Conservation (phyloP, 1,284 basidiomycete species). For the Papiliotrema nemorosa region DNA sequence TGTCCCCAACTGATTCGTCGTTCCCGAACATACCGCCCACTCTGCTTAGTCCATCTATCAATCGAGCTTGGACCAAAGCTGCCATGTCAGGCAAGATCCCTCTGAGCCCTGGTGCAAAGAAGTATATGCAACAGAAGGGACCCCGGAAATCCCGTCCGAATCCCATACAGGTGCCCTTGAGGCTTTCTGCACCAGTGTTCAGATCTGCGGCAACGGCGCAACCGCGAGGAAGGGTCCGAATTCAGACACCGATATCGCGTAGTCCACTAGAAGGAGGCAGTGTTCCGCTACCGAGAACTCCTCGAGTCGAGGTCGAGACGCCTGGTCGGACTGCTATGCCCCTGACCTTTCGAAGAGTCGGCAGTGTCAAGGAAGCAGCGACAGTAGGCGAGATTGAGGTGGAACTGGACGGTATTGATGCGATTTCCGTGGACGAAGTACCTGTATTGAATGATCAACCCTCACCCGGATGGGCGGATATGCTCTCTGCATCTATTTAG, state of each 20-base stretch:
- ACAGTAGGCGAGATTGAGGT: too few species aligned
- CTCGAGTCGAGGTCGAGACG: not conserved
- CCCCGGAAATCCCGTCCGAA: not conserved
- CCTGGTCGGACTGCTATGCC: conserved; percentile 1
- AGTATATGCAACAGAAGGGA: not conserved
- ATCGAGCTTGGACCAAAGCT: not conserved
- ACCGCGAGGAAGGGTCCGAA: not conserved
- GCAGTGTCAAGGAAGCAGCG: not conserved
- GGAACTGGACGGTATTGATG: too few species aligned
- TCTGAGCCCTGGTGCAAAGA: not conserved
- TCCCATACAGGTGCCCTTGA: not conserved
- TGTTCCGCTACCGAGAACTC: conserved; percentile 5
- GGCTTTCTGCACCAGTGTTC: not conserved
- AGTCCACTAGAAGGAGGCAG: not conserved
- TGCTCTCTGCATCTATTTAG: too few species aligned
- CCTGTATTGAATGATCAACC: too few species aligned
- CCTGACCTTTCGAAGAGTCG: not conserved
- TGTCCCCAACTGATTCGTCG: not conserved
- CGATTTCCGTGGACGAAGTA: too few species aligned
- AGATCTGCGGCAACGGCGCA: not conserved
- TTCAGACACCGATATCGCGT: too few species aligned
- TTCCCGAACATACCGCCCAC: not conserved
- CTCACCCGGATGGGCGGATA: too few species aligned
- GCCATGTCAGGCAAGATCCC: not conserved
- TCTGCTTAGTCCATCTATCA: not conserved